Conservation (phyloP, 495 filamentous ascomycete genomes). For the Penicillium riverlandense region DNA sequence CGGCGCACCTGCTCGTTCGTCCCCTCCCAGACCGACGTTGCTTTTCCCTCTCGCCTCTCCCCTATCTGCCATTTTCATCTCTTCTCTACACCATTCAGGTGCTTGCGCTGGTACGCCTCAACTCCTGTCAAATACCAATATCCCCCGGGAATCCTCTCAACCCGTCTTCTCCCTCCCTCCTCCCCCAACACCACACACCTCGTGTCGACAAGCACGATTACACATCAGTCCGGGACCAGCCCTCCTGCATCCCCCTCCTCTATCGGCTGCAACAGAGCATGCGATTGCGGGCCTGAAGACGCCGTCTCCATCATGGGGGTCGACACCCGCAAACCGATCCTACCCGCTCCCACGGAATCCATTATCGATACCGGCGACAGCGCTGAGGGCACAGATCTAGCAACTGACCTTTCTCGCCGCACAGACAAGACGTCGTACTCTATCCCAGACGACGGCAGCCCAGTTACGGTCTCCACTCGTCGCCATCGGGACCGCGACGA, state of each 20-base stretch:
- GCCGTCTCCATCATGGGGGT: constrained; percentile 56
- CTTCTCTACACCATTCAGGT: constrained; percentile 11
- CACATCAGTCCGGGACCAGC: constrained; percentile 10
- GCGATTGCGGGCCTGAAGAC: constrained; percentile 26
- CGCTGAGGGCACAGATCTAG: constrained; percentile 63
- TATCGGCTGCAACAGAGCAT: constrained; percentile 17
- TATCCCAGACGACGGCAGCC: constrained; percentile 91
- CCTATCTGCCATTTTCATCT: constrained; percentile 1
- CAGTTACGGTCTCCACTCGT: constrained; percentile 75
- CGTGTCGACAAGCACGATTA: too few relatives aligned
- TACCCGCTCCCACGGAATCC: constrained; percentile 76
- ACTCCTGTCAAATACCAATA: constrained; percentile 2
- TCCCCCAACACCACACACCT: constrained; percentile 6
- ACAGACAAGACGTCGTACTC: constrained; percentile 82
- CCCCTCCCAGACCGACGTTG: too few relatives aligned
- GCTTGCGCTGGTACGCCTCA: constrained; percentile 24
- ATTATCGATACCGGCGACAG: constrained; percentile 57
- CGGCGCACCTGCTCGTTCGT: too few relatives aligned
- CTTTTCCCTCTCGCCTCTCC: too few relatives aligned
- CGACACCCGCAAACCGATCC: constrained; percentile 58
- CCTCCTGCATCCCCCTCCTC: constrained; percentile 12
- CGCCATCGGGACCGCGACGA: constrained; percentile 47
- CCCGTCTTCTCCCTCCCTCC: constrained; percentile 6
- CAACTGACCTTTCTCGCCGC: constrained; percentile 66
- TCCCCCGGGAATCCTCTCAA: neutral